Evolutionary conservation across 495 filamentous ascomycete species (phyloP).

Genomic region (Trichoderma erinaceum): DNA sequence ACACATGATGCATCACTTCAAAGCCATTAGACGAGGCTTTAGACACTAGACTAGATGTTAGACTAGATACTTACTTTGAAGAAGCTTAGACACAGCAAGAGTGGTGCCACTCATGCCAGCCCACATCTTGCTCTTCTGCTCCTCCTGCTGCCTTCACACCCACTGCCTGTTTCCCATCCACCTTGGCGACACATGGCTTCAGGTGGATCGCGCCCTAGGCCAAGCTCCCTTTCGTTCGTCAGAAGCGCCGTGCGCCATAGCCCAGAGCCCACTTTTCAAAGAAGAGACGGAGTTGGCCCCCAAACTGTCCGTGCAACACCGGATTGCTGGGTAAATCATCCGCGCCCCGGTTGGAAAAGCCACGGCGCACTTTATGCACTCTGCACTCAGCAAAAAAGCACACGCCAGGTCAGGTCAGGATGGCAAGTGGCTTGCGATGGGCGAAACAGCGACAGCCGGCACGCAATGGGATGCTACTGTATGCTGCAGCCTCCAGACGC

Average conservation of each 20-base stretch:
- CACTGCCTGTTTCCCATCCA: constrained; percentile 2
- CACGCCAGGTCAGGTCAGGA: background rate
- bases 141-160: background rate
- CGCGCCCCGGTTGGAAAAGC: background rate
- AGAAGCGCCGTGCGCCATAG: background rate
- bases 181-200: constrained; percentile 13
- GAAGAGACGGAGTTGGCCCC: background rate
- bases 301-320: constrained; percentile 5
- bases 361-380: background rate
- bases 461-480: background rate
- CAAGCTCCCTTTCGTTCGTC: background rate
- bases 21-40: too few relatives aligned
- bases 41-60: too few relatives aligned
- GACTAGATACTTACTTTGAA: too few relatives aligned
- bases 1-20: background rate
- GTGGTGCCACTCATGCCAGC: too few relatives aligned
- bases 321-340: constrained; percentile 12
- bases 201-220: background rate
- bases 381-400: too few relatives aligned
- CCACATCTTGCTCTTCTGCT: background rate
- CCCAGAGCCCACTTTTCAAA: background rate
- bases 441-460: background rate
- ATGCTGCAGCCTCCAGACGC: constrained; percentile 8
- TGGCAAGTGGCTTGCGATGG: too few relatives aligned
- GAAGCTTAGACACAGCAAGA: too few relatives aligned